Evolutionary conservation across 768 basidiomycete genomes (phyloP).

Genomic region (Gelatoporia subvermispora): DNA sequence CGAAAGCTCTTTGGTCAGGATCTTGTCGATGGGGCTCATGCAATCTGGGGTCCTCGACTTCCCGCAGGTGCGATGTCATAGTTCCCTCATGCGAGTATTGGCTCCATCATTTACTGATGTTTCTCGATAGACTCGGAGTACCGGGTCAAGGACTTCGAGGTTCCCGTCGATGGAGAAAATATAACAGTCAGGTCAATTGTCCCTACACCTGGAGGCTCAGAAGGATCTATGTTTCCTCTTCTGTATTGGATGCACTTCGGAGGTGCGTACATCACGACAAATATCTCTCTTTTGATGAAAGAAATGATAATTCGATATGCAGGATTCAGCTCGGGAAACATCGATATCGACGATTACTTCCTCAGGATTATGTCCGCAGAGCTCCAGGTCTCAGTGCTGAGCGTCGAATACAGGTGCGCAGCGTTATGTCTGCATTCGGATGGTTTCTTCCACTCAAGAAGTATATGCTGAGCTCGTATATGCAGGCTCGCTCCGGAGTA

Average conservation of each 20-base stretch:
- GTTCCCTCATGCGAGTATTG: no score
- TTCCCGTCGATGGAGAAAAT: background rate
- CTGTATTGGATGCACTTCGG: conserved; percentile 9
- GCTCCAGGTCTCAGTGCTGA: conserved; percentile 14
- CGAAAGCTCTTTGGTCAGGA: no score
- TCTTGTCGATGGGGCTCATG: no score
- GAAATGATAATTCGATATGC: background rate
- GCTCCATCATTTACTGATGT: no score
- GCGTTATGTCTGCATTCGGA: no score
- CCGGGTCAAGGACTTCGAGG: background rate
- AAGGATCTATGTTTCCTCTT: conserved; percentile 4
- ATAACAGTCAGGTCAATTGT: conserved; percentile 1
- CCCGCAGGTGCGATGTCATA: no score
- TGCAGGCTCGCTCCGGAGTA: conserved; percentile 23
- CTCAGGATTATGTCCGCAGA: conserved; percentile 14
- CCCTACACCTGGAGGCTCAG: background rate
- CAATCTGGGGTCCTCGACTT: no score
- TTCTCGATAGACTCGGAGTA: conserved; percentile 1
- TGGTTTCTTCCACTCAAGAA: background rate
- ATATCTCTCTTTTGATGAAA: no score
- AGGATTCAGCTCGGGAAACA: conserved; percentile 8
- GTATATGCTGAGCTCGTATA: background rate
- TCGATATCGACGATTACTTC: conserved; percentile 16
- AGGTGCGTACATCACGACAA: background rate
- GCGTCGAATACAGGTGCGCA: conserved; percentile 12